Percentiles rank a stretch among this genome's conserved stretches.
Conservation (phyloP, 2,329 filamentous ascomycete genomes). For the Epichloe brachyelytri region DNA sequence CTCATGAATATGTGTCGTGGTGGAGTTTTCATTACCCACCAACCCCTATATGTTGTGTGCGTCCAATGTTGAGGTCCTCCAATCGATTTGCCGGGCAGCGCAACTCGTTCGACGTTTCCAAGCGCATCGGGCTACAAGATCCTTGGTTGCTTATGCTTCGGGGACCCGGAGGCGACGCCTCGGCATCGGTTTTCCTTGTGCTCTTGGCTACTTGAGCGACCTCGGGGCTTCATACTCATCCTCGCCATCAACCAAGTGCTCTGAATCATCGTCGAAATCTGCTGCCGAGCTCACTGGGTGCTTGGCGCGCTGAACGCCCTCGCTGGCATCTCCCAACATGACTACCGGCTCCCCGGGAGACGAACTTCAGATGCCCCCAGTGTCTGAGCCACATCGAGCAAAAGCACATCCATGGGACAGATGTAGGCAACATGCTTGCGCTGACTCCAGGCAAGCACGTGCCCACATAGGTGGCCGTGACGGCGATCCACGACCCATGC, state of each 20-base stretch:
- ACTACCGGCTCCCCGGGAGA: slow-evolving; percentile 46
- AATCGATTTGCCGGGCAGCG: slow-evolving; percentile 17
- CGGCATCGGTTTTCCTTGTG: not conserved
- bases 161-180: not conserved
- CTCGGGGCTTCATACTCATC: slow-evolving; percentile 6
- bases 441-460: slow-evolving; percentile 79
- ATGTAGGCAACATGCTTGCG: slow-evolving; percentile 78
- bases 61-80: slow-evolving; percentile 20
- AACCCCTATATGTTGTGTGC: slow-evolving; percentile 19
- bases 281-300: not conserved
- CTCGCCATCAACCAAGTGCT: slow-evolving; percentile 18
- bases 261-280: slow-evolving; percentile 13
- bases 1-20: not conserved
- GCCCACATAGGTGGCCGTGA: slow-evolving; percentile 71
- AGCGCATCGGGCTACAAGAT: slow-evolving; percentile 15
- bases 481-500: slow-evolving; percentile 82
- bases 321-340: slow-evolving; percentile 11
- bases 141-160: slow-evolving; percentile 8
- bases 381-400: slow-evolving; percentile 73
- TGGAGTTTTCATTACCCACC: slow-evolving; percentile 3
- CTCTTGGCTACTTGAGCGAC: slow-evolving; percentile 5
- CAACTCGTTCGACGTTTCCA: slow-evolving; percentile 17
- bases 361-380: slow-evolving; percentile 58
- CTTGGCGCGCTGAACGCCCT: not conserved
- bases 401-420: slow-evolving; percentile 82